Evolutionary conservation across 2,329 filamentous ascomycete species (phyloP), one percentile per base, ranked within the genome.

Genomic region (Epichloe gansuensis): DNA sequence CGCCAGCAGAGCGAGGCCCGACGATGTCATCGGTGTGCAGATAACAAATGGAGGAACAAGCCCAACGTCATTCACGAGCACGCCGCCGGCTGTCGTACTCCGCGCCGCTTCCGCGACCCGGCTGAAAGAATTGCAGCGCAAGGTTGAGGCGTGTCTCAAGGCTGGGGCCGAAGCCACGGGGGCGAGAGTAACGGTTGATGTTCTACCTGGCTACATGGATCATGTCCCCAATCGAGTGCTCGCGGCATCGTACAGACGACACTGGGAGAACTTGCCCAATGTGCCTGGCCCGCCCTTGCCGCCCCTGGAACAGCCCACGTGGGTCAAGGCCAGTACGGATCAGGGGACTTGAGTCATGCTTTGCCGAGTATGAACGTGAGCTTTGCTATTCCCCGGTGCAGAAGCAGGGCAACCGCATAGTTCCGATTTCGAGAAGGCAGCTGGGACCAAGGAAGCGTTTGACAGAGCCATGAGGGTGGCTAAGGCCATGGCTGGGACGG

Each of bases 291-390:
- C 56, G 59, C 66, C 54, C 41, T 65, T 59, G 43, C 60, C 21
- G 50, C 72, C 69, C 56, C 62, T 67, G 0, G 55, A 56, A n/a
- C 72, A 69, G 59, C 28, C 42, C 5, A 55, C 54, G 0, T 48
- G 41, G 48, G 51, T 55, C 31, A 51, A 51, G 48, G 78, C 78
- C 4, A 79, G 75, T 56, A 81, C 77, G 0, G 80, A 83, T 59
- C 77, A 81, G 64, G 80, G 0, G 72, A 83, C 55, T 63, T 82
- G 51, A 80, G 75, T 57, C 75, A 82, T 58, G 75, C 70, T 1
- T 72, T 81, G 68, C 80, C 79, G 41, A 77, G 74, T 51, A 61
- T 83, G 39, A 76, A 70, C 52, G 67, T 71, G 1, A 72, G 73
- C 6, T 82, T 81, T 59, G 68, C 69, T 28, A 78, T 81, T 53